Evolutionary conservation across 2,329 filamentous ascomycete genomes (phyloP).

Genomic region (Pyrenophora seminiperda): DNA sequence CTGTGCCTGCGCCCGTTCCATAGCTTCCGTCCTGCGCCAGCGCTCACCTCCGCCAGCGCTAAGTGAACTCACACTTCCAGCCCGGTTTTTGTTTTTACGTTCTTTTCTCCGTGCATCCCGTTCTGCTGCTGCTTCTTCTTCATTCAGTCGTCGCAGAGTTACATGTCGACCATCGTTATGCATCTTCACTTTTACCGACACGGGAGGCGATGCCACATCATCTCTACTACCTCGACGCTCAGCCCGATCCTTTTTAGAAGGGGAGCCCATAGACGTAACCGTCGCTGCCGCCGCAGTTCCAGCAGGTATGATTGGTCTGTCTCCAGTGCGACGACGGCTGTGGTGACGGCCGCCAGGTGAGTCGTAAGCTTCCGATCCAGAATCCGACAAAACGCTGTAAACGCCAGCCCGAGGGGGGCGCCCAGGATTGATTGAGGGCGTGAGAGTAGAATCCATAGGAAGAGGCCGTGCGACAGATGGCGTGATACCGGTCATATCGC

Average conservation of each 20-base stretch:
- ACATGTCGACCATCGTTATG: slow-evolving; percentile 67
- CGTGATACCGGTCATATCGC: slow-evolving; percentile 51
- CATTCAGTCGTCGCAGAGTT: slow-evolving; percentile 64
- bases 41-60: slow-evolving; percentile 45
- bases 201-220: slow-evolving; percentile 61
- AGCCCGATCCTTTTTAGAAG: slow-evolving; percentile 35
- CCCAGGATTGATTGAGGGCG: slow-evolving; percentile 39
- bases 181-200: slow-evolving; percentile 69
- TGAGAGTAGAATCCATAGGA: slow-evolving; percentile 32
- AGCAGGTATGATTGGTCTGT: slow-evolving; percentile 31
- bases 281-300: slow-evolving; percentile 36
- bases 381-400: slow-evolving; percentile 49
- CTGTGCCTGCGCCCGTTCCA: slow-evolving; percentile 44
- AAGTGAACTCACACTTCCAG: slow-evolving; percentile 49
- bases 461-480: slow-evolving; percentile 50
- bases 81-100: slow-evolving; percentile 46
- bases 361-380: slow-evolving; percentile 47
- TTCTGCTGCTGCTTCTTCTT: slow-evolving; percentile 66
- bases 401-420: slow-evolving; percentile 44
- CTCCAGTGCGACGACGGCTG: slow-evolving; percentile 38
- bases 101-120: slow-evolving; percentile 60
- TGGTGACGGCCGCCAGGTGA: slow-evolving; percentile 46
- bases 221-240: slow-evolving; percentile 44
- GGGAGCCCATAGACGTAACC: slow-evolving; percentile 35
- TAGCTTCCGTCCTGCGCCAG: slow-evolving; percentile 48